phyloP scores from a whole-genome alignment of 139 green algal genomes.

The Raphidocelis subcapitata region DNA sequence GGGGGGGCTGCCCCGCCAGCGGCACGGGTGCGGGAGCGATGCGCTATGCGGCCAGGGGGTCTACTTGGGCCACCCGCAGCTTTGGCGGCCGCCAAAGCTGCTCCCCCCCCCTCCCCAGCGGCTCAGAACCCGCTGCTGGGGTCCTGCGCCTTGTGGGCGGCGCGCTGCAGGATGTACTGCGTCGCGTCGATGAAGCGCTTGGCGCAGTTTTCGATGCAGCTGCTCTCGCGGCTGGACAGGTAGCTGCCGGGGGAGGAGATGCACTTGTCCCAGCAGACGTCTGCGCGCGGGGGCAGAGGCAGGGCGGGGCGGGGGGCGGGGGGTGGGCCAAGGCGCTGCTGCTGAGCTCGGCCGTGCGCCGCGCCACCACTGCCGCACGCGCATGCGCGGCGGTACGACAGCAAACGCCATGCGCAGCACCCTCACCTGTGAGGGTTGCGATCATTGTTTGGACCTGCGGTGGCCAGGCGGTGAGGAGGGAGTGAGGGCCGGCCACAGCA shows the following conservation, averaged over 20 bases:
- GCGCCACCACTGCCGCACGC: background rate
- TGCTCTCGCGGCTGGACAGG: constrained; percentile 51
- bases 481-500: too few relatives aligned
- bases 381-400: background rate
- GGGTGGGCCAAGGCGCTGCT: too few relatives aligned
- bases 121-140: constrained; percentile 1
- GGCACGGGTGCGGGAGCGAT: too few relatives aligned
- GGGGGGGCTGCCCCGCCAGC: too few relatives aligned
- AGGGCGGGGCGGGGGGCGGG: too few relatives aligned
- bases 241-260: constrained; percentile 49
- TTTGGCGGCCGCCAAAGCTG: too few relatives aligned
- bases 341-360: too few relatives aligned
- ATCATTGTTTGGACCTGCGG: constrained; percentile 63
- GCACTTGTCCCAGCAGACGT: constrained; percentile 71
- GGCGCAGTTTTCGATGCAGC: constrained; percentile 69
- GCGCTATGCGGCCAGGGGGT: too few relatives aligned
- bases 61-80: too few relatives aligned
- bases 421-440: constrained; percentile 34
- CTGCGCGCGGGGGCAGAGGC: background rate
- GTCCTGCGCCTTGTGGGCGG: constrained; percentile 45
- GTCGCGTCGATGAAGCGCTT: constrained; percentile 76
- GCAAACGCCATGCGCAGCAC: background rate
- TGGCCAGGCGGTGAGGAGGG: too few relatives aligned
- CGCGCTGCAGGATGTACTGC: constrained; percentile 63
- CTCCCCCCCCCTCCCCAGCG: too few relatives aligned